Percentiles rank a stretch among this genome's conserved stretches.
These are phyloP conservation scores for Talaromyces albobiverticillius DNA, from an alignment of 2,329 filamentous ascomycete genomes.

Conservation along the genomic window DNA sequence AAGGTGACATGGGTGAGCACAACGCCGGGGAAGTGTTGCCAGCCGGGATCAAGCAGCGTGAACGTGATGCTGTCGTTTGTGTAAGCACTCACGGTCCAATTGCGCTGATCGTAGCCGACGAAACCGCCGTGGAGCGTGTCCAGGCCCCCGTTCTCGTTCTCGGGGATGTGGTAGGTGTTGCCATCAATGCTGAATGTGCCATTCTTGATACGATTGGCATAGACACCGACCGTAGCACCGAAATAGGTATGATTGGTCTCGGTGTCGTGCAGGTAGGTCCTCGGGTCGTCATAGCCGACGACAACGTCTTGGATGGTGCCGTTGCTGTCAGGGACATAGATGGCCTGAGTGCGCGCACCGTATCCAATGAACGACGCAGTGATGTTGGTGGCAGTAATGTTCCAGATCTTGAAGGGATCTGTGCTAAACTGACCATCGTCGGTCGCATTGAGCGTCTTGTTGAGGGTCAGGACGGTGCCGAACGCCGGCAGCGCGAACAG, in stretches of 20 bases:
- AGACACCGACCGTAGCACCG: conserved; percentile 49
- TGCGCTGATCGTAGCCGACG: conserved; percentile 48
- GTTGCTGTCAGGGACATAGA: conserved; percentile 50
- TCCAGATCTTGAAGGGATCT: conserved; percentile 42
- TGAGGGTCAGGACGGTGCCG: conserved; percentile 20
- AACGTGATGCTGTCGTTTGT: conserved; percentile 45
- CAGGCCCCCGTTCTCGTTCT: conserved; percentile 50
- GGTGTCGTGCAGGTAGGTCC: conserved; percentile 43
- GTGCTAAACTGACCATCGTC: conserved; percentile 13
- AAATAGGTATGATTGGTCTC: conserved; percentile 49
- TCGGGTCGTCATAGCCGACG: conserved; percentile 50
- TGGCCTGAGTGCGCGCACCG: conserved; percentile 46
- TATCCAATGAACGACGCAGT: conserved; percentile 49
- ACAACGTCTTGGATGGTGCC: conserved; percentile 49
- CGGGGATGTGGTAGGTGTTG: conserved; percentile 45
- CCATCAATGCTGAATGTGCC: conserved; percentile 53
- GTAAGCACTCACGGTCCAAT: conserved; percentile 48
- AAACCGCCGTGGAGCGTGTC: conserved; percentile 53
- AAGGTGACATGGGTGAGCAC: conserved; percentile 47
- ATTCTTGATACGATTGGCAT: conserved; percentile 57
- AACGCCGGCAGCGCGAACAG: conserved; percentile 32
- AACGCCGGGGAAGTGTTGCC: conserved; percentile 46
- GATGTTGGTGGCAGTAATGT: conserved; percentile 46
- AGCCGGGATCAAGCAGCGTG: conserved; percentile 42
- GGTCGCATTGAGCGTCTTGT: conserved; percentile 18